A percentile compares a stretch with the other conserved stretches of the same genome.
Conservation (phyloP, 192 early-diverging fungal genomes). For the Entomortierella chlamydospora region DNA sequence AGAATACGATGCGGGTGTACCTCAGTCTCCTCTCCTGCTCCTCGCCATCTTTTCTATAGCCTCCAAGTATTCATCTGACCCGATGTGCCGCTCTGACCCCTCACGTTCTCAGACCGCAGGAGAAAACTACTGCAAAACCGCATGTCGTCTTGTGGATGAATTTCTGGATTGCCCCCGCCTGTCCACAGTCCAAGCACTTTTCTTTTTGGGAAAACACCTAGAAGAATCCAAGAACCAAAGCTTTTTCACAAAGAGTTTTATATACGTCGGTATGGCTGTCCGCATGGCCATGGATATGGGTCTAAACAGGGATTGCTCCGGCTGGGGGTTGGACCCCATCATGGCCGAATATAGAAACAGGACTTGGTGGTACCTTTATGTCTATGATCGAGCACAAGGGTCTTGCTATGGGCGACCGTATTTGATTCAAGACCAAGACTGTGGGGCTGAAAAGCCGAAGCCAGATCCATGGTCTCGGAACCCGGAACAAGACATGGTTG, state of each 20-base stretch:
- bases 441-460: constrained; percentile 15
- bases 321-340: constrained; percentile 7
- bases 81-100: constrained; percentile 7
- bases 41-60: constrained; percentile 12
- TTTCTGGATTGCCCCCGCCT: constrained; percentile 57
- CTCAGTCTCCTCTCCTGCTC: neutral
- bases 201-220: constrained; percentile 59
- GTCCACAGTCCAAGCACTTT: constrained; percentile 58
- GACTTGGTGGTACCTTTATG: constrained; percentile 24
- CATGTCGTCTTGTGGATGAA: constrained; percentile 50
- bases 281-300: constrained; percentile 78
- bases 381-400: constrained; percentile 11
- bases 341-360: constrained; percentile 11
- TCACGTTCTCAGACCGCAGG: constrained; percentile 13
- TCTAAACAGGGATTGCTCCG: constrained; percentile 64
- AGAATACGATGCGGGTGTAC: constrained; percentile 12
- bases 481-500: neutral
- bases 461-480: constrained; percentile 5
- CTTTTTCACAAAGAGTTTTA: constrained; percentile 48
- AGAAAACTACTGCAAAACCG: constrained; percentile 17
- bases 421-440: constrained; percentile 22
- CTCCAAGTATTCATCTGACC: constrained; percentile 13
- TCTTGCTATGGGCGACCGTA: constrained; percentile 8
- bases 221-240: constrained; percentile 51
- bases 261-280: constrained; percentile 65